Base-by-base conservation (phyloP, 257 asterid genomes). In the Petunia secreta region DNA sequence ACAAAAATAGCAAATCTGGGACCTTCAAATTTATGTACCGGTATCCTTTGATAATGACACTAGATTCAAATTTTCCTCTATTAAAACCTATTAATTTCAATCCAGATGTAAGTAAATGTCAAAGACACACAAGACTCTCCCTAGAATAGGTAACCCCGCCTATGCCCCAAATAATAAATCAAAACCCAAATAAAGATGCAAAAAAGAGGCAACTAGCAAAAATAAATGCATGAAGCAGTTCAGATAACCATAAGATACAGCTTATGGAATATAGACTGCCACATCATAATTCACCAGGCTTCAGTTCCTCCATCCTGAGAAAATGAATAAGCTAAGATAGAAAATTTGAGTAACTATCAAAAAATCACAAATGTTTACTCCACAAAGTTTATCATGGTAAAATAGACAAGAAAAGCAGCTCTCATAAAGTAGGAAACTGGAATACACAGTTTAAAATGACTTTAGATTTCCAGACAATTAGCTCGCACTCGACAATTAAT, bases 401-500 rank as follows among this genome's bases (percentile, higher is more conserved):
- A 59, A 43, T 40, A 43, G 77, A 60, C 63, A 57, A 38, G 53
- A 81, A 63, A 57, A 62, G 79, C n/a, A 15, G 82, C 14, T 13
- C 58, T 14, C 50, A 67, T 67, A 52, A 37, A 59, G 39, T 44
- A 39, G 25, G 25, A 25, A 25, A 25, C 25, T 25, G 59, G 11
- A 53, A 79, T 43, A 65, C 79, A 73, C 40, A 71, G 11, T 25
- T 48, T 34, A 46, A 58, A 69, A 46, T 13, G 46, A 25, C 14
- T 25, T 25, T 48, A 63, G 62, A 75, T 52, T 15, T 79, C 57
- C 68, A n/a, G 73, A 15, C 60, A 67, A 62, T 79, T 76, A 79
- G 80, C 83, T 48, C 57, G 78, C 74, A 83, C 41, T 81, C 52
- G 78, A 67, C 15, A 74, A 81, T 37, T 48, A 69, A 71, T 76